A percentile compares a stretch with the other conserved stretches of the same genome.
phyloP scores from a whole-genome alignment of 2,329 filamentous ascomycete species.

The Claviceps humidiphila region DNA sequence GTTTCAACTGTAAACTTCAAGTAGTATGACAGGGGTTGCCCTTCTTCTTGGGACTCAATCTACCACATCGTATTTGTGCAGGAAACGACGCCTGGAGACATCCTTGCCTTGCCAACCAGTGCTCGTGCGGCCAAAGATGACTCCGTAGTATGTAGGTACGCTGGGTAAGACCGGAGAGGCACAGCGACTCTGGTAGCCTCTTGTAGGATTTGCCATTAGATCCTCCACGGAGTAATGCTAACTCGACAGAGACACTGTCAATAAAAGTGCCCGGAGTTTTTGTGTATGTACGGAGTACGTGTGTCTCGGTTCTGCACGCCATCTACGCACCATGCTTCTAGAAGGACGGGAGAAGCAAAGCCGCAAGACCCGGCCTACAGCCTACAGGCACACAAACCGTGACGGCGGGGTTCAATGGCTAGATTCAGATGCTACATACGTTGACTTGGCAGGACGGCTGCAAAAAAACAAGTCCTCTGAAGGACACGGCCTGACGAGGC shows the following conservation, averaged over 20 bases:
- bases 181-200: not conserved
- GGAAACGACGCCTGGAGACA: not conserved
- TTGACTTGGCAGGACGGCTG: too few species aligned
- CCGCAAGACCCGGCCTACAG: not conserved
- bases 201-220: not conserved
- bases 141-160: not conserved
- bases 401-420: not conserved
- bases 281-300: too few species aligned
- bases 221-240: not conserved
- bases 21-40: not conserved
- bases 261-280: not conserved
- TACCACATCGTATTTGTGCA: not conserved
- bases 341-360: conserved; percentile 18
- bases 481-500: too few species aligned
- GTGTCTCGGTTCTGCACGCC: not conserved
- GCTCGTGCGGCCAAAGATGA: not conserved
- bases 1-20: not conserved
- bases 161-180: not conserved
- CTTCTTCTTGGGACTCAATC: not conserved
- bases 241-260: not conserved
- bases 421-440: too few species aligned
- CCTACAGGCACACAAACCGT: not conserved
- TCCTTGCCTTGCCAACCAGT: not conserved
- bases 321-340: conserved; percentile 11
- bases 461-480: too few species aligned